phyloP scores from a whole-genome alignment of 2,329 filamentous ascomycete species.

The Penicillium oxalicum region DNA sequence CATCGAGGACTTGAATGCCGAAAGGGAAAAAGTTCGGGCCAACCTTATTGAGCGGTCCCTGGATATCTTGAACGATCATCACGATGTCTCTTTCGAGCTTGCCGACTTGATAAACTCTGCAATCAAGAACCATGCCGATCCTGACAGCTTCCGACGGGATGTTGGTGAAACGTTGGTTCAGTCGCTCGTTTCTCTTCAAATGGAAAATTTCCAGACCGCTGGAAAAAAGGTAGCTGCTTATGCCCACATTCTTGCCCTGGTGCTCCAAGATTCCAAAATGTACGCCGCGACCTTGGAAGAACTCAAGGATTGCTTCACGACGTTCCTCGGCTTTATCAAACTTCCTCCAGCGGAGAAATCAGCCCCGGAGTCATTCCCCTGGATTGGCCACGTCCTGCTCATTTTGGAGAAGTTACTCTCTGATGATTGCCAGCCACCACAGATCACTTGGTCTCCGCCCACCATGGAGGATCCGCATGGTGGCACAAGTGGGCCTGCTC shows the following conservation, averaged over 20 bases:
- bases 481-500: slow-evolving; percentile 52
- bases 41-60: slow-evolving; percentile 84
- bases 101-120: slow-evolving; percentile 77
- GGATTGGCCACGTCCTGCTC: slow-evolving; percentile 84
- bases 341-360: slow-evolving; percentile 55
- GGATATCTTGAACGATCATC: slow-evolving; percentile 81
- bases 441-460: slow-evolving; percentile 64
- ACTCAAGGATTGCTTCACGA: slow-evolving; percentile 68
- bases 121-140: slow-evolving; percentile 56
- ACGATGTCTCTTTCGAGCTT: slow-evolving; percentile 83
- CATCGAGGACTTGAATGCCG: slow-evolving; percentile 71
- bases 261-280: slow-evolving; percentile 76
- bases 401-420: slow-evolving; percentile 87
- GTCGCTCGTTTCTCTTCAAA: slow-evolving; percentile 66
- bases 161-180: slow-evolving; percentile 77
- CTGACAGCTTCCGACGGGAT: slow-evolving; percentile 57
- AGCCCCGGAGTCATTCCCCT: slow-evolving; percentile 75
- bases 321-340: slow-evolving; percentile 73
- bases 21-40: slow-evolving; percentile 64
- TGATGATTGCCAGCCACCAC: slow-evolving; percentile 74
- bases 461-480: slow-evolving; percentile 41
- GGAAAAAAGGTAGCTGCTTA: slow-evolving; percentile 78
- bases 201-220: slow-evolving; percentile 49
- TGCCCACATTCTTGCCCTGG: slow-evolving; percentile 81
- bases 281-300: slow-evolving; percentile 69